Conservation (phyloP, 2,329 filamentous ascomycete species). For the Phialophora tarda region DNA sequence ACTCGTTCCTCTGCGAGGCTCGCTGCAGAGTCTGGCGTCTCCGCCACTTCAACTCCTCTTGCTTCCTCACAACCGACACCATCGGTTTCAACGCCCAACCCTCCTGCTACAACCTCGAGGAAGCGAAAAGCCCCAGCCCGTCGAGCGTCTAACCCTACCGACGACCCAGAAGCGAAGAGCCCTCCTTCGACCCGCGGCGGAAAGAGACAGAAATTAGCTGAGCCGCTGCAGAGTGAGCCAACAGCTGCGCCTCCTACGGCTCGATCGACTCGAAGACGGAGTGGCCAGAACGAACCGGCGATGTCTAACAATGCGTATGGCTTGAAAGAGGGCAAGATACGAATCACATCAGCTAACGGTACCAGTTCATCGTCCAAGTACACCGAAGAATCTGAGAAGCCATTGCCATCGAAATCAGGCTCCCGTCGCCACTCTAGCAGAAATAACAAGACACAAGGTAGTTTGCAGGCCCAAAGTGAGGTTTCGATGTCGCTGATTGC, state of each 20-base stretch:
- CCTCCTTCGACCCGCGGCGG: conserved; percentile 59
- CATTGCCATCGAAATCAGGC: conserved; percentile 61
- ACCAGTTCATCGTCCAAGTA: conserved; percentile 67
- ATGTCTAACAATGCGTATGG: conserved; percentile 39
- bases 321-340: conserved; percentile 30
- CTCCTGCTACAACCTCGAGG: conserved; percentile 50
- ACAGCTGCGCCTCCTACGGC: conserved; percentile 41
- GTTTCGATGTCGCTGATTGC: conserved; percentile 17
- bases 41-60: conserved; percentile 45
- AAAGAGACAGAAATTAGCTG: conserved; percentile 69
- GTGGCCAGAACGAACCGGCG: conserved; percentile 43
- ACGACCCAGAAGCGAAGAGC: conserved; percentile 40
- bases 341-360: conserved; percentile 34
- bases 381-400: conserved; percentile 66
- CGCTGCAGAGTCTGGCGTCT: conserved; percentile 67
- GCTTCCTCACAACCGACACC: conserved; percentile 20
- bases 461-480: conserved; percentile 47
- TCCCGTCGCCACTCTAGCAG: conserved; percentile 72
- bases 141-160: conserved; percentile 57
- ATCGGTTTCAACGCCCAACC: conserved; percentile 35
- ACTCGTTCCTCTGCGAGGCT: conserved; percentile 94
- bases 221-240: conserved; percentile 56
- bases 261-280: conserved; percentile 29
- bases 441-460: conserved; percentile 66
- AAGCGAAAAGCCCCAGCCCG: conserved; percentile 75